A percentile compares a stretch with the other conserved stretches of the same genome.
Conservation (phyloP, 176 grass and related monocot species). For the Poa pratensis region DNA sequence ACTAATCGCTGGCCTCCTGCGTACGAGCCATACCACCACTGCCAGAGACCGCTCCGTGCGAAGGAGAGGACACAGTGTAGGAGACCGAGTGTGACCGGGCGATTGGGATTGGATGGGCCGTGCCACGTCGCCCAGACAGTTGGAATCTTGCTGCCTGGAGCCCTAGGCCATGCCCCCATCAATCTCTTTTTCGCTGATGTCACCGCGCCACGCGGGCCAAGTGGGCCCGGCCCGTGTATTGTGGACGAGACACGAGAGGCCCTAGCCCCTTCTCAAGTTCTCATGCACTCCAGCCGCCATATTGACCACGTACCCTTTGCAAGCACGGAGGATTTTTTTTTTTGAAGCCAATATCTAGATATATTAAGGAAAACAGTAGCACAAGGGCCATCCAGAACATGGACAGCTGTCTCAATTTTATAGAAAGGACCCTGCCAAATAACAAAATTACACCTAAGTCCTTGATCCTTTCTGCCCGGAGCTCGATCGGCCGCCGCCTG, state of each 20-base stretch:
- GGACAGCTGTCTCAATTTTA: no score
- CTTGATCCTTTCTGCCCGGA: no score
- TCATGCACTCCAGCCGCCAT: background rate
- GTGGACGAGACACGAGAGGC: conserved; percentile 36
- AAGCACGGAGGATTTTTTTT: no score
- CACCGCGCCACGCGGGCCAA: conserved; percentile 20
- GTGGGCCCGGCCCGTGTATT: conserved; percentile 40
- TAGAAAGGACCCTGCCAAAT: no score
- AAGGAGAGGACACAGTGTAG: background rate
- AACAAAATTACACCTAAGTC: no score
- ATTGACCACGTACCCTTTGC: background rate
- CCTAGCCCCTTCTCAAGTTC: background rate
- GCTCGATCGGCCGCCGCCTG: no score
- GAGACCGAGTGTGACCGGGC: background rate
- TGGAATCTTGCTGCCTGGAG: conserved; percentile 73
- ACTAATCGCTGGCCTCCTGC: background rate
- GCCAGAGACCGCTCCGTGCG: background rate
- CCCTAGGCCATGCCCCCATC: conserved; percentile 50
- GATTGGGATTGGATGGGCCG: conserved; percentile 41
- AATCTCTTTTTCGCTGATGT: conserved; percentile 56
- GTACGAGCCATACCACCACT: background rate
- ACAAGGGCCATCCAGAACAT: no score
- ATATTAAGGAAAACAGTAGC: no score
- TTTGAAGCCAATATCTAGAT: no score
- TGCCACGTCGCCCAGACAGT: conserved; percentile 65